Evolutionary conservation across 495 filamentous ascomycete species (phyloP), one percentile per base, ranked within the genome.

Genomic region (Trichoderma parareesei): DNA sequence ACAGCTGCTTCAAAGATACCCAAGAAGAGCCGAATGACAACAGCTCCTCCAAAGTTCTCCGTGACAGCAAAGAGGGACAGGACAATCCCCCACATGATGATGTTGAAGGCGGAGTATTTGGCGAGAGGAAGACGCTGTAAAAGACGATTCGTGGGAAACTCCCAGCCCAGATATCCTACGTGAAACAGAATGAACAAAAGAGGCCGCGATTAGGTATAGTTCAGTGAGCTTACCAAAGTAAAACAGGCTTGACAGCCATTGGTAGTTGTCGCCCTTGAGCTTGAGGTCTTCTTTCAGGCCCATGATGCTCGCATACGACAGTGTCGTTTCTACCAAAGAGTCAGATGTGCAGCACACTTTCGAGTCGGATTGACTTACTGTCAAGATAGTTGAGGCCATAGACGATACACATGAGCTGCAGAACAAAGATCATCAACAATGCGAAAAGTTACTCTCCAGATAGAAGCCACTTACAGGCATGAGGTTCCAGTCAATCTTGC

Each of bases 381-480:
- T 57, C 53, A 57, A 57, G 53, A 14, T 57, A 57, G 18, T 57
- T 57, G 33, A 57, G 53, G 20, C 53, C 53, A n/a, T 57, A 57
- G 16, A 57, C 27, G 14, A 57, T 33, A 14, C 53, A 57, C 53
- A 57, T 57, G 3, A 57, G 11, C 53, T 57, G 11, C 9, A 55
- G 16, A 33, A 49, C 46, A 18, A 16, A 49, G 8, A 7, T 8
- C 18, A 49, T 41, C 11, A 41, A 41, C 11, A 41, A 41, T 41
- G 40, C 27, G 27, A 41, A 6, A 14, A 59, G 13, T 48, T 14
- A 3, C 5, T 27, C 44, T 48, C 11, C 44, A 18, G 44, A 48
- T 18, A 18, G 85, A 85, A 61, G 4, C 78, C 79, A 35, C 87
- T 68, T 67, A 79, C 78, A 38, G 69, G 69, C n/a, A 71, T 62